Evolutionary conservation across 2,329 filamentous ascomycete species (phyloP), one percentile per base, ranked within the genome.

Genomic region (Tolypocladium ovalisporum): DNA sequence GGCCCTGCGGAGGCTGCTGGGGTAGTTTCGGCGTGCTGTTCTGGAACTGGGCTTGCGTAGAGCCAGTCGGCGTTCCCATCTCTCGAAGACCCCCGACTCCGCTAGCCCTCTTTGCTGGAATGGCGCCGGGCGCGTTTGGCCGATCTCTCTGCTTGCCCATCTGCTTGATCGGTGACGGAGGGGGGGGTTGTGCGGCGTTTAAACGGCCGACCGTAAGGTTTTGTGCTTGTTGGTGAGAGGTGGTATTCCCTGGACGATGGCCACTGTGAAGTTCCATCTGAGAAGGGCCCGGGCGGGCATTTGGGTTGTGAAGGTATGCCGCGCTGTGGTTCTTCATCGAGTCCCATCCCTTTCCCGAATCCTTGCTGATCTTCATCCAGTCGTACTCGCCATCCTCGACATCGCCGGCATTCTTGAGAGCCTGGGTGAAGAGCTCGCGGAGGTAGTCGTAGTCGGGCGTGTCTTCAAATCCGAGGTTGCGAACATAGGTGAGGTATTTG

Each of bases 341-440:
- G 75, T 96, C 90, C 90, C 90, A 96, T 62, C 91, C 91, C 76
- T 96, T 94, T 75, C 91, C 90, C 67, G 81, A 78, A 68, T 82
- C 80, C 73, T 85, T 85, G 78, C 90, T 94, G 66, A 96, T 81
- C 81, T 96, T 97, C 90, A 97, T 96, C 94, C 94, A 99, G 77
- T 99, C 94, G 73, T 97, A 99, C 73, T 97, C 93, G 68, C 94
- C 94, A 73, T 99, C 94, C 71, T 97, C 94, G 10, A 97, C 87
- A 67, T 96, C 92, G 57, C 92, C 92, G 2, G 89, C 88, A 71
- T 91, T 93, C 82, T 97, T 96, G 62, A 97, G 82, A 24, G 93
- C 90, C 74, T 96, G 90, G 1, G 93, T 97, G 77, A 99, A 96
- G 57, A 99, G 85, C 69, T 97, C 93, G 54, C 94, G 89, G 58